Conservation (phyloP, 23 red algal species). For the Chondrus crispus region DNA sequence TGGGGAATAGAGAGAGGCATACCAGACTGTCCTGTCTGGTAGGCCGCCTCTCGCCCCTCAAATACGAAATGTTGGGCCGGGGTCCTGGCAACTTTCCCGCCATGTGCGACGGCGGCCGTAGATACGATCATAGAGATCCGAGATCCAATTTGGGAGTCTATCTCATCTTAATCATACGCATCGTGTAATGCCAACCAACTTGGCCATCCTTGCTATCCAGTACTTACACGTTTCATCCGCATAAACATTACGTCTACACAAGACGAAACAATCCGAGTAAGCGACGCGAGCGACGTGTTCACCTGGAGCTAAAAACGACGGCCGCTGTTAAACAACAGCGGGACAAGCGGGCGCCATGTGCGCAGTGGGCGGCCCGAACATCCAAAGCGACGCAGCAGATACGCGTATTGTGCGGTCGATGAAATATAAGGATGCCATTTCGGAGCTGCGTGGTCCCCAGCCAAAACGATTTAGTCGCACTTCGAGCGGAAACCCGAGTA, state of each 20-base stretch:
- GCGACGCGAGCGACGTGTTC: background rate
- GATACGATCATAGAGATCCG: too few species aligned
- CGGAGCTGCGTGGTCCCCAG: background rate
- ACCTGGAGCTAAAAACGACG: background rate
- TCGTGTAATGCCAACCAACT: too few species aligned
- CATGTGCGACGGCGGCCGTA: too few species aligned
- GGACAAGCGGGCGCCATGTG: background rate
- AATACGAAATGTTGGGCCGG: too few species aligned
- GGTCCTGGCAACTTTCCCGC: too few species aligned
- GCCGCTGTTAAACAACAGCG: background rate
- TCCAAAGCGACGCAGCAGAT: background rate
- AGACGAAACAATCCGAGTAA: background rate
- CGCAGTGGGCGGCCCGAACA: constrained; percentile 9
- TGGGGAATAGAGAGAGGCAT: too few species aligned
- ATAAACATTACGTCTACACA: constrained; percentile 21
- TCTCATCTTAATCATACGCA: too few species aligned
- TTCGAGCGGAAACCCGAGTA: background rate
- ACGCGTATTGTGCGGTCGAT: background rate
- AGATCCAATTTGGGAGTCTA: too few species aligned
- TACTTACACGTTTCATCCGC: background rate
- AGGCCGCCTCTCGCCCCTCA: too few species aligned
- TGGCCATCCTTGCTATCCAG: background rate
- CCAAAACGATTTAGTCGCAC: constrained; percentile 5
- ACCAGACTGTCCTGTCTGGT: too few species aligned
- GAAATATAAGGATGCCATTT: constrained; percentile 11